These are phyloP conservation scores for Hymenoscyphus albidus DNA, from an alignment of 2,329 filamentous ascomycete genomes.

Conservation along the genomic window DNA sequence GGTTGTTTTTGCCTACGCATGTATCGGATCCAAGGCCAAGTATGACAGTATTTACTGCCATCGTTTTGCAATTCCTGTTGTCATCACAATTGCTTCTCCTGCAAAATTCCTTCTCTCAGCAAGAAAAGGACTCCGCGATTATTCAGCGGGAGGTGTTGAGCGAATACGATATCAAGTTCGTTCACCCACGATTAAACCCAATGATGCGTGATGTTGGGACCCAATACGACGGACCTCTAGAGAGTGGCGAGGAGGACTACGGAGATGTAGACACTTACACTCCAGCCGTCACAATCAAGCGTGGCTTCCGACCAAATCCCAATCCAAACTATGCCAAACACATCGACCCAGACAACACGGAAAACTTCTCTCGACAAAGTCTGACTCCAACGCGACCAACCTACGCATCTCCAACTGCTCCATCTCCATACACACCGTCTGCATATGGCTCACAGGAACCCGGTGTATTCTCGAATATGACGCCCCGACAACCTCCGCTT, in stretches of 20 bases:
- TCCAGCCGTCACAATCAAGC: constrained; percentile 61
- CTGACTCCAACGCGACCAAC: constrained; percentile 36
- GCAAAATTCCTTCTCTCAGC: constrained; percentile 71
- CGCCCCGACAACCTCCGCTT: constrained; percentile 40
- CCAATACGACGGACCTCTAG: constrained; percentile 54
- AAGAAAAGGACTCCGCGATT: constrained; percentile 77
- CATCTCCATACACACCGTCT: constrained; percentile 37
- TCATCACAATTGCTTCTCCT: constrained; percentile 74
- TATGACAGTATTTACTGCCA: constrained; percentile 76
- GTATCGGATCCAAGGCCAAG: constrained; percentile 76
- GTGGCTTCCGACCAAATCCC: constrained; percentile 74
- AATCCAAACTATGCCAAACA: constrained; percentile 77
- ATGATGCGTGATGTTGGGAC: constrained; percentile 74
- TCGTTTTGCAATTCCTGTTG: constrained; percentile 71
- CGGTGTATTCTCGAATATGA: constrained; percentile 37
- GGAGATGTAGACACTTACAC: constrained; percentile 56
- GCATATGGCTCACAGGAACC: constrained; percentile 33
- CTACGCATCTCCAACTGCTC: constrained; percentile 22
- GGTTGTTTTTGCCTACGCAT: constrained; percentile 76
- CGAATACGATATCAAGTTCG: constrained; percentile 95
- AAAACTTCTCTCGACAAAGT: constrained; percentile 31
- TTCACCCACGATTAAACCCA: constrained; percentile 83
- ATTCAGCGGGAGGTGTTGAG: constrained; percentile 90
- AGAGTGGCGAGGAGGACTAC: constrained; percentile 31
- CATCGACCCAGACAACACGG: constrained; percentile 61